Conservation (phyloP, 139 green algal genomes). For the Dunaliella sp. region DNA sequence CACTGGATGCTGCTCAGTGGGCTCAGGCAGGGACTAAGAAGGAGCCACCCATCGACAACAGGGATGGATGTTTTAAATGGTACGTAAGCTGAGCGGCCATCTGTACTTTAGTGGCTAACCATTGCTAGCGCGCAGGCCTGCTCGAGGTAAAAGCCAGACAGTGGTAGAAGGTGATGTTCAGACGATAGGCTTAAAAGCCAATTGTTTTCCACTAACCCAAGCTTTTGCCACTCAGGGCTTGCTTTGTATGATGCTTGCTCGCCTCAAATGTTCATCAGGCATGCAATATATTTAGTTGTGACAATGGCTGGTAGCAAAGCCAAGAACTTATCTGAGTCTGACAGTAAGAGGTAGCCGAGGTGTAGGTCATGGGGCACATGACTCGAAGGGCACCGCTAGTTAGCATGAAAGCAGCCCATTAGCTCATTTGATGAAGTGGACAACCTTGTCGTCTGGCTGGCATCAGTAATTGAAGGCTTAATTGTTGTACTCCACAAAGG, state of each 20-base stretch:
- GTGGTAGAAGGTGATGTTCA: background rate
- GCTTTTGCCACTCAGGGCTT: background rate
- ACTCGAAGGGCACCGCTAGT: no score
- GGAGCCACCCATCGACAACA: background rate
- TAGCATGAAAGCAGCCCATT: no score
- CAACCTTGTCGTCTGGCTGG: no score
- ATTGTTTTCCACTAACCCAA: background rate
- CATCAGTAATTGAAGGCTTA: no score
- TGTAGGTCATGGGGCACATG: no score
- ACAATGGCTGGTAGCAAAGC: no score
- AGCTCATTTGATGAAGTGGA: no score
- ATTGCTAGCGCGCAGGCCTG: background rate
- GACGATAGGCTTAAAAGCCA: background rate
- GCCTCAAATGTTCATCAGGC: background rate
- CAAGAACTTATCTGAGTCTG: no score
- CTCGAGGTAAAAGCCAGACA: background rate
- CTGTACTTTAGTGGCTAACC: background rate
- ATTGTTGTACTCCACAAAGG: no score
- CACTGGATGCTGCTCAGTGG: conserved; percentile 68
- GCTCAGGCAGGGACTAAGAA: conserved; percentile 25
- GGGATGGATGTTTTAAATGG: conserved; percentile 85
- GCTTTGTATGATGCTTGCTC: background rate
- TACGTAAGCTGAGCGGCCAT: conserved; percentile 11
- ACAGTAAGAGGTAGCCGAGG: no score
- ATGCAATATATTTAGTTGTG: no score